These are phyloP conservation scores for Fulvia fulva DNA, from an alignment of 2,329 filamentous ascomycete species.

Conservation along the genomic window DNA sequence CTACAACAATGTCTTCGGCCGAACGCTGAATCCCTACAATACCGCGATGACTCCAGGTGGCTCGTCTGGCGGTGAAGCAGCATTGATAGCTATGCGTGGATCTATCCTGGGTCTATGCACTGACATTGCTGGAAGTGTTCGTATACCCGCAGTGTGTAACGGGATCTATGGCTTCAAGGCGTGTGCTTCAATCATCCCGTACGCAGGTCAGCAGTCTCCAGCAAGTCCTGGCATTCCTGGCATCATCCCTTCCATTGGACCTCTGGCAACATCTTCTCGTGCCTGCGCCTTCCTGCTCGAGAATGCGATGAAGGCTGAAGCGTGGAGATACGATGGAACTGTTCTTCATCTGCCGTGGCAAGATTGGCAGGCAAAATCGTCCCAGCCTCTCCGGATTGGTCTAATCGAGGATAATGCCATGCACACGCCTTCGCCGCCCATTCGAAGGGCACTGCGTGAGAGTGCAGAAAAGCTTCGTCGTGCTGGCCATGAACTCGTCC, in stretches of 20 bases:
- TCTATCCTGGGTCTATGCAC: slow-evolving; percentile 58
- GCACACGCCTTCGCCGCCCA: slow-evolving; percentile 50
- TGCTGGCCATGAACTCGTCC: slow-evolving; percentile 1
- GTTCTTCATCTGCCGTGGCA: slow-evolving; percentile 17
- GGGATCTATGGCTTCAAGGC: slow-evolving; percentile 28
- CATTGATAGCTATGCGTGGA: slow-evolving; percentile 55
- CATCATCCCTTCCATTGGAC: slow-evolving; percentile 24
- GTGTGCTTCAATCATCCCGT: slow-evolving; percentile 7
- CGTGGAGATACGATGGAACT: slow-evolving; percentile 17
- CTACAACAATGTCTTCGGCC: slow-evolving; percentile 1
- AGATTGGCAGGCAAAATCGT: slow-evolving; percentile 13
- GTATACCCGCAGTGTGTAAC: slow-evolving; percentile 78
- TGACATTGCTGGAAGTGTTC: slow-evolving; percentile 59
- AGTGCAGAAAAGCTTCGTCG: not conserved
- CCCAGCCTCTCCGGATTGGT: slow-evolving; percentile 42
- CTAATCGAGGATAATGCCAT: slow-evolving; percentile 45
- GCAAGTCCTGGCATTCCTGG: slow-evolving; percentile 35
- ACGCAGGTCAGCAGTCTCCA: slow-evolving; percentile 34
- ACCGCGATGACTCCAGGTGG: slow-evolving; percentile 6
- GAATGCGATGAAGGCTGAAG: slow-evolving; percentile 14
- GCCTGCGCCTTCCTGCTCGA: slow-evolving; percentile 17
- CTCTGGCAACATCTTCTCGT: slow-evolving; percentile 19
- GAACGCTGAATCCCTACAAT: slow-evolving; percentile 5
- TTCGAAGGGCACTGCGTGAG: slow-evolving; percentile 42
- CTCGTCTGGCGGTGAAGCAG: slow-evolving; percentile 53